Evolutionary conservation across 1,284 basidiomycete genomes (phyloP), one percentile per base, ranked within the genome.

Genomic region (Boletus albobrunnescens): DNA sequence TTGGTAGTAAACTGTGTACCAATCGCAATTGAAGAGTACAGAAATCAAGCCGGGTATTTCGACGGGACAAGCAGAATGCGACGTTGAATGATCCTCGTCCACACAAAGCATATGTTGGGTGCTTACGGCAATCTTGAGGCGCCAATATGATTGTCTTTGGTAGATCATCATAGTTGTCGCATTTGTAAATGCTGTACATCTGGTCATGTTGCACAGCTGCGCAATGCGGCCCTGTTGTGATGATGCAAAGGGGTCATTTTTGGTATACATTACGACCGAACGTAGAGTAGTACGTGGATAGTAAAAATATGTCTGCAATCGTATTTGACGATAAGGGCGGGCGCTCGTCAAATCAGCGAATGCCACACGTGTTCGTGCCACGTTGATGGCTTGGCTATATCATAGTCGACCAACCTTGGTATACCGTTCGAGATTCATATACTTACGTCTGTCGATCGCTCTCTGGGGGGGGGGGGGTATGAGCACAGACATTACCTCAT

Each of bases 311-410:
- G 33, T 16, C 19, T 48, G 50, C 26, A 40, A 43, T 49, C 30
- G 51, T 44, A 63, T 61, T 54, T 60, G 61, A 63, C 56, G 60
- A 65, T 64, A 65, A 60, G 52, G 47, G 6, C 33, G 37, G 43
- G 39, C 26, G 55, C 36, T 44, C n/a, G 35, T 31, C 36, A 40
- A 46, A 60, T 58, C 39, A 46, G 12, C 30, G 27, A 40, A 41
- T 40, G 39, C 36, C 13, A 54, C 60, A 60, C 56, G 61, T 63
- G 60, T 54, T 26, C 0, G 28, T 36, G 38, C 45, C 51, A 58
- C 45, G 56, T 39, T 46, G 30, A 44, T 36, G 12, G 31, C 41
- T 33, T 39, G 36, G 47, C 32, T 23, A 28, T n/a, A n/a, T n/a
- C 43, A 37, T 44, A 31, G 13, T 19, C 8, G 36, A 27, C 42